Percentiles rank a stretch among this genome's conserved stretches.
Conservation (phyloP, 805 yeast species). For the Candida xiaguanensis region DNA sequence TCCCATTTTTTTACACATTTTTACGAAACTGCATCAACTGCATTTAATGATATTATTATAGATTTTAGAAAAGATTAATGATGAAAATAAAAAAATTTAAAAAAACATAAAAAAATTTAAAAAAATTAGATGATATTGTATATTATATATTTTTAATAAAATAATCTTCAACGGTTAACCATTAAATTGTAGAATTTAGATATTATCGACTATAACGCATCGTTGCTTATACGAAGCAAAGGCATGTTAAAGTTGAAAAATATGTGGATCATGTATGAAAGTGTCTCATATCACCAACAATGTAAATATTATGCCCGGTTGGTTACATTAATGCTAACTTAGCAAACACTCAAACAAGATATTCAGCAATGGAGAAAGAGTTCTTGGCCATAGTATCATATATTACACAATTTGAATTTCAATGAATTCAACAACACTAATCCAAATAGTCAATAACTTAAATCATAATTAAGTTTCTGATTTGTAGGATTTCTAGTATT, state of each 20-base stretch:
- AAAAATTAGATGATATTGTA: conserved; percentile 21
- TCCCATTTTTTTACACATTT: conserved; percentile 1
- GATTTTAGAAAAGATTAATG: background rate
- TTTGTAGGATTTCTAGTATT: no score
- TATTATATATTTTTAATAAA: conserved; percentile 22
- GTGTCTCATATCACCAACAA: no score
- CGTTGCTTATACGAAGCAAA: no score
- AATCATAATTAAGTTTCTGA: no score
- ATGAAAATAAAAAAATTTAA: background rate
- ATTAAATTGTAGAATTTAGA: no score
- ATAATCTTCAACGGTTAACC: conserved; percentile 39
- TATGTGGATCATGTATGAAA: no score
- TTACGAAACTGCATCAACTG: conserved; percentile 40
- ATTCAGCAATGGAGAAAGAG: background rate
- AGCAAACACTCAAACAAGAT: background rate
- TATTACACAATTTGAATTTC: no score
- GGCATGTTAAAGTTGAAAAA: no score
- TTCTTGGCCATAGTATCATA: background rate
- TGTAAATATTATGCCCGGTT: no score
- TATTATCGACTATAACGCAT: no score
- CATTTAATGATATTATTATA: conserved; percentile 22
- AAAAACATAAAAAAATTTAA: conserved; percentile 5
- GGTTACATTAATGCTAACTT: background rate
- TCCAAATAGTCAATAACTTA: no score
- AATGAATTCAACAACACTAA: no score